Conservation (phyloP, 805 yeast genomes). For the Suhomyces sp. region DNA sequence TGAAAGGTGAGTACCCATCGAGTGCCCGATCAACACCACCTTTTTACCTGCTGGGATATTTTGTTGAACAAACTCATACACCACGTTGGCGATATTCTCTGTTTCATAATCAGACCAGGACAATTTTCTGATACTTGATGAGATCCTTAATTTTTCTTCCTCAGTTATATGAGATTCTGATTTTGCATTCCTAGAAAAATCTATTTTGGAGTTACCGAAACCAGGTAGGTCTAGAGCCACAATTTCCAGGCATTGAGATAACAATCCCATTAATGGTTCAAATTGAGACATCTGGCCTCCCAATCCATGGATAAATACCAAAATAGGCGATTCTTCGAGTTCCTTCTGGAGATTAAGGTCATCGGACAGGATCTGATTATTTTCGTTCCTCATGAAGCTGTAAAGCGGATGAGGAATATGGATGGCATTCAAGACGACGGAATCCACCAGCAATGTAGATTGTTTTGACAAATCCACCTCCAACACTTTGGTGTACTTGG, state of each 20-base stretch:
- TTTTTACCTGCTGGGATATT: constrained; percentile 41
- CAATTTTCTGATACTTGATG: constrained; percentile 30
- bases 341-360: constrained; percentile 29
- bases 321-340: constrained; percentile 53
- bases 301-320: constrained; percentile 78
- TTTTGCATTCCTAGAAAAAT: constrained; percentile 15
- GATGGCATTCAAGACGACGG: constrained; percentile 40
- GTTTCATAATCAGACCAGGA: constrained; percentile 42
- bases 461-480: constrained; percentile 32
- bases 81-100: constrained; percentile 40
- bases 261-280: constrained; percentile 64
- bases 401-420: constrained; percentile 53
- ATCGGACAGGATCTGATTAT: constrained; percentile 14
- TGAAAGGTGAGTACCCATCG: constrained; percentile 66
- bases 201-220: constrained; percentile 57
- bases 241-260: constrained; percentile 62
- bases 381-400: constrained; percentile 21
- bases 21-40: constrained; percentile 62
- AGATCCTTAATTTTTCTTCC: constrained; percentile 32
- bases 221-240: constrained; percentile 85
- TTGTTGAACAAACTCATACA: constrained; percentile 37
- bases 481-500: constrained; percentile 46
- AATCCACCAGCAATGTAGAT: constrained; percentile 20
- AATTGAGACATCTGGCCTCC: constrained; percentile 91
- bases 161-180: constrained; percentile 24